Conservation (phyloP, 768 basidiomycete species). For the Exsudoporus frostii region DNA sequence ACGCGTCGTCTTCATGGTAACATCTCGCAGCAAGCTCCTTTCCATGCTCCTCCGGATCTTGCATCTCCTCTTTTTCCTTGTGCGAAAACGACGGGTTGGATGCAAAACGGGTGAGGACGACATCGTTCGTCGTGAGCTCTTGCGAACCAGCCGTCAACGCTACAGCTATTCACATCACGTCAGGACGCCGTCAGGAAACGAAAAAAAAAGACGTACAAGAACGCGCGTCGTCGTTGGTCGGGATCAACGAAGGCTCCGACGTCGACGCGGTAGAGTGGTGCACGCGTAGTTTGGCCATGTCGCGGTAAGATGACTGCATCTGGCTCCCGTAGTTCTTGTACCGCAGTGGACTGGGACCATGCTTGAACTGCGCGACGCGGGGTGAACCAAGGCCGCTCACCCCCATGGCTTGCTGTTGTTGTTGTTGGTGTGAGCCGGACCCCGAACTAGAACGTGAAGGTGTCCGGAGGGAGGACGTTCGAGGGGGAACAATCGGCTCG, state of each 20-base stretch:
- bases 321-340: conserved; percentile 38
- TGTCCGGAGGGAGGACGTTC: conserved; percentile 30
- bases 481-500: conserved; percentile 31
- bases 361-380: conserved; percentile 33
- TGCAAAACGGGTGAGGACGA: conserved; percentile 43
- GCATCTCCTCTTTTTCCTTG: conserved; percentile 55
- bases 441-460: conserved; percentile 33
- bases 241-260: conserved; percentile 79
- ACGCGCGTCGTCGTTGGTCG: conserved; percentile 47
- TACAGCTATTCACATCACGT: conserved; percentile 2
- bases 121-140: conserved; percentile 54
- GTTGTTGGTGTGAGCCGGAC: conserved; percentile 22
- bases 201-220: conserved; percentile 40
- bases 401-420: conserved; percentile 22
- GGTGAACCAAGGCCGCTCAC: conserved; percentile 26
- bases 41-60: conserved; percentile 61
- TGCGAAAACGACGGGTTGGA: conserved; percentile 36
- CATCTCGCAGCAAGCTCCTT: conserved; percentile 74
- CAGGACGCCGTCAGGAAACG: conserved; percentile 17
- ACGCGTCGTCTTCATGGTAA: conserved; percentile 83
- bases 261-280: conserved; percentile 71
- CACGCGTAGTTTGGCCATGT: conserved; percentile 49
- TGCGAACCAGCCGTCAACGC: conserved; percentile 40
- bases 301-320: conserved; percentile 38
- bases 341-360: conserved; percentile 43